Percentiles rank a stretch among this genome's conserved stretches.
Evolutionary conservation across 2,329 filamentous ascomycete species (phyloP).

Genomic region (Fusarium sp.): DNA sequence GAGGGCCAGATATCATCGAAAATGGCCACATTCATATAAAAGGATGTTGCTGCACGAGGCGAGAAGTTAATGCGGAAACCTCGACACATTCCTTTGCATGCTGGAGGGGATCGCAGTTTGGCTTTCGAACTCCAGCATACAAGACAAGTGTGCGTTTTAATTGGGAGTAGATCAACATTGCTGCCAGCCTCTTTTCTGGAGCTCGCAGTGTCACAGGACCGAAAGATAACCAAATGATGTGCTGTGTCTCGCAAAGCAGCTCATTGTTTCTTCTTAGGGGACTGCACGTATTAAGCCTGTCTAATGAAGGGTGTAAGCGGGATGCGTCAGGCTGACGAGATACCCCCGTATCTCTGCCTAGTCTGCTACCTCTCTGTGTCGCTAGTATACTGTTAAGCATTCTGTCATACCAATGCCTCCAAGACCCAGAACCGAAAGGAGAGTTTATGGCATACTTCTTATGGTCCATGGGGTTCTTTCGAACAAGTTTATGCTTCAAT

Average conservation of each 20-base stretch:
- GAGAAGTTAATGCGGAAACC: neutral
- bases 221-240: neutral
- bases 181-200: neutral
- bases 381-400: no score
- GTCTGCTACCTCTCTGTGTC: constrained; percentile 56
- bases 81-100: neutral
- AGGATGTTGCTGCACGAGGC: neutral
- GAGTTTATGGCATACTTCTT: neutral
- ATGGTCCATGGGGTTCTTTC: neutral
- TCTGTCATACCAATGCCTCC: no score
- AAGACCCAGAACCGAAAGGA: neutral
- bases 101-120: neutral
- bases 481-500: neutral
- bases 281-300: constrained; percentile 74
- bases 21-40: neutral
- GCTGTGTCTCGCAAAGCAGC: neutral
- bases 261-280: constrained; percentile 40
- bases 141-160: neutral
- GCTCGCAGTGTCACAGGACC: neutral
- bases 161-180: neutral
- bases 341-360: constrained; percentile 72
- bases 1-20: neutral
- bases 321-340: constrained; percentile 67
- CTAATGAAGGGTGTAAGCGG: constrained; percentile 70
- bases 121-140: neutral